These are phyloP conservation scores for Porpolomopsis calyptriformis DNA, from an alignment of 768 basidiomycete genomes.

Conservation along the genomic window DNA sequence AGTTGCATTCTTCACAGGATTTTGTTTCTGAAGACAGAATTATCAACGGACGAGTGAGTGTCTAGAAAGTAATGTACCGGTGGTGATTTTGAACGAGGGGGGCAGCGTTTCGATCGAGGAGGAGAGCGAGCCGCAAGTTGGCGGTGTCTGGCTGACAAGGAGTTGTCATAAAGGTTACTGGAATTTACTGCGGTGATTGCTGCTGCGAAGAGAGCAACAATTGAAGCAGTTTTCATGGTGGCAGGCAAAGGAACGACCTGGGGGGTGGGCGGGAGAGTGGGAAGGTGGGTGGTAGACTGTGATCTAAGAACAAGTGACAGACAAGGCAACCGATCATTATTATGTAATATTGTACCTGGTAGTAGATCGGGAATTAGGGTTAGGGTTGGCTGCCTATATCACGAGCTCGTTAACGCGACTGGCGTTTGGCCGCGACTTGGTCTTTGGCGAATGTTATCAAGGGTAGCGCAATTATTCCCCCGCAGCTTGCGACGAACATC, in stretches of 20 bases:
- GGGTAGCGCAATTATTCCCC: neutral
- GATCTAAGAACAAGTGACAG: no score
- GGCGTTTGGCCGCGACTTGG: neutral
- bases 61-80: neutral
- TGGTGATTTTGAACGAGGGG: conserved; percentile 13
- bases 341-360: no score
- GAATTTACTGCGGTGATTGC: no score
- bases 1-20: no score
- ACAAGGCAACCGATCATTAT: no score
- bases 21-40: neutral
- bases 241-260: conserved; percentile 24
- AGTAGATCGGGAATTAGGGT: neutral
- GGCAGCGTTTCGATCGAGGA: conserved; percentile 20
- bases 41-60: neutral
- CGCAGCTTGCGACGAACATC: neutral
- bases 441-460: neutral
- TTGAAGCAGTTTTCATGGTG: conserved; percentile 12
- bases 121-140: no score
- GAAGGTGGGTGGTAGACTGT: no score
- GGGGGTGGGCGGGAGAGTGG: no score
- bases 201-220: no score
- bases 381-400: neutral
- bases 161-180: no score
- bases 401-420: conserved; percentile 22
- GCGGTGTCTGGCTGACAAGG: no score